Evolutionary conservation across 495 filamentous ascomycete species (phyloP).

Genomic region (Aspergillus saccharolyticus): DNA sequence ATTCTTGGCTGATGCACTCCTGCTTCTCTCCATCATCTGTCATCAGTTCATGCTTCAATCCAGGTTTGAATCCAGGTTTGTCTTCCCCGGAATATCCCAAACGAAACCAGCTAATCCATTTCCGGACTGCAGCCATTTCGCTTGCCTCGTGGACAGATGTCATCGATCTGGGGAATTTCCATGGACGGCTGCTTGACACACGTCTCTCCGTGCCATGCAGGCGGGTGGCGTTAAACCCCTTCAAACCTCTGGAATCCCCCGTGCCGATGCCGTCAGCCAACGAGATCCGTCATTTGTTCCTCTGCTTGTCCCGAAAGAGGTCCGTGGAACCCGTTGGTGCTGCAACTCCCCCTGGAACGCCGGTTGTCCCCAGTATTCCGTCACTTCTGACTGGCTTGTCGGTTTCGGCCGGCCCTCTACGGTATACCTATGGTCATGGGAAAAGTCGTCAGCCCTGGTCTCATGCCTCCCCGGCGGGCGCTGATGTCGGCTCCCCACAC

Average conservation of each 20-base stretch:
- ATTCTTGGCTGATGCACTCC: background rate
- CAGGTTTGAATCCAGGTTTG: background rate
- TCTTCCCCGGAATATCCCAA: background rate
- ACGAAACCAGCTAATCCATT: background rate
- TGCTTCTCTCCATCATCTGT: background rate
- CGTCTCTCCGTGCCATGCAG: background rate
- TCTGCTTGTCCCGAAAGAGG: conserved; percentile 1
- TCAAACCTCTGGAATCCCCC: background rate
- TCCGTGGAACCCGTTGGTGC: conserved; percentile 14
- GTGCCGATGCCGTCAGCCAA: conserved; percentile 8
- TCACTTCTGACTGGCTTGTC: conserved; percentile 9
- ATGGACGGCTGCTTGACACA: background rate
- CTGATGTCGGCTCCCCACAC: conserved; percentile 7
- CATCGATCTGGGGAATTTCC: background rate
- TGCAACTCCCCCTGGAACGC: conserved; percentile 7
- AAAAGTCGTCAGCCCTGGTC: background rate
- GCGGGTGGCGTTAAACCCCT: background rate
- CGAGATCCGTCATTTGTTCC: conserved; percentile 1
- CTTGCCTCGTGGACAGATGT: background rate
- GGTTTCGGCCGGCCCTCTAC: conserved; percentile 13
- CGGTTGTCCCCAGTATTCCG: conserved; percentile 10
- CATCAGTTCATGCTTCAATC: background rate
- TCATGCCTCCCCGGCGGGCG: background rate
- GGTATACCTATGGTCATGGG: background rate
- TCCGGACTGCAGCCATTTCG: background rate